Percentiles rank a stretch among this genome's conserved stretches.
Conservation (phyloP, 2,329 filamentous ascomycete species). For the Neurospora sp. region DNA sequence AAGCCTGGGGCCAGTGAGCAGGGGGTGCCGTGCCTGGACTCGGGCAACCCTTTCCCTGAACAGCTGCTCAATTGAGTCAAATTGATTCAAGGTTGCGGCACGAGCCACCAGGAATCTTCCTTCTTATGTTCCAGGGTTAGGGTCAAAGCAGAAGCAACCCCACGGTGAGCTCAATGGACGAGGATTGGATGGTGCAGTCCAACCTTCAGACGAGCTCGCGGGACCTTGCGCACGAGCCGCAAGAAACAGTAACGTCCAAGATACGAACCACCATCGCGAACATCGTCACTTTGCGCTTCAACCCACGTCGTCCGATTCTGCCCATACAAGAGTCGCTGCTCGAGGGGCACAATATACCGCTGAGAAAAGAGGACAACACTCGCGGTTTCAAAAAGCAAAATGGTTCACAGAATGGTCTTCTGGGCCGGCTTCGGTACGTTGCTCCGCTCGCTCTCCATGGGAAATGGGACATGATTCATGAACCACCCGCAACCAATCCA, state of each 20-base stretch:
- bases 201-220: background rate
- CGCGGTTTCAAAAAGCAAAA: slow-evolving; percentile 21
- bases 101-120: background rate
- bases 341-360: background rate
- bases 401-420: slow-evolving; percentile 63
- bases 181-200: background rate
- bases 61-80: background rate
- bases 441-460: slow-evolving; percentile 2
- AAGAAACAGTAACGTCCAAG: background rate
- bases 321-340: background rate
- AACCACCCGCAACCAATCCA: background rate
- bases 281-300: background rate
- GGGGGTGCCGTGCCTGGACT: background rate
- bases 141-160: background rate
- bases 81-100: background rate
- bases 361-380: background rate
- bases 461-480: background rate
- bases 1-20: background rate
- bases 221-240: background rate
- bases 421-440: slow-evolving; percentile 83
- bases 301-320: background rate
- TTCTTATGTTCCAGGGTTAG: background rate
- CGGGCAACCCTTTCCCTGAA: background rate
- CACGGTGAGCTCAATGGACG: background rate
- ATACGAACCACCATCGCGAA: background rate